These are phyloP conservation scores for Amyloporia xantha DNA, from an alignment of 768 basidiomycete species.

Conservation along the genomic window DNA sequence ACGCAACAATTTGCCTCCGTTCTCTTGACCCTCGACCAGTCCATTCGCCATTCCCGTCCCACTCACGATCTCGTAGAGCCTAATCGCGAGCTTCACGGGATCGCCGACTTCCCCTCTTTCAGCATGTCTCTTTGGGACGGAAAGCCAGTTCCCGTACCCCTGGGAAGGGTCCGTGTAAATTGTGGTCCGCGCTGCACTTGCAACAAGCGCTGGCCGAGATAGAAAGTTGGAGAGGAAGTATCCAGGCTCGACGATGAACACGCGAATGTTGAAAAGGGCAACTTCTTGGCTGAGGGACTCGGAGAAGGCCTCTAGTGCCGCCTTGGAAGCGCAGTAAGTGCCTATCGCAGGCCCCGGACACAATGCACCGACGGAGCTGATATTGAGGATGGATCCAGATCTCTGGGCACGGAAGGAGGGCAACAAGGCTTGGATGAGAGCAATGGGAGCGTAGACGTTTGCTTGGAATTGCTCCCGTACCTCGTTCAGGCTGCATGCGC, in stretches of 20 bases:
- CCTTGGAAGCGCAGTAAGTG: conserved; percentile 23
- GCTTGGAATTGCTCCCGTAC: conserved; percentile 21
- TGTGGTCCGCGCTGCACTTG: conserved; percentile 18
- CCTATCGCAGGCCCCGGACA: conserved; percentile 12
- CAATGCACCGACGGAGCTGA: conserved; percentile 17
- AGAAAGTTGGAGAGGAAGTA: conserved; percentile 17
- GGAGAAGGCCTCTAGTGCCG: conserved; percentile 20
- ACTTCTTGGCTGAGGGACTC: conserved; percentile 23
- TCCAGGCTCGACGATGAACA: conserved; percentile 24
- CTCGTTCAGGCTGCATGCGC: conserved; percentile 6
- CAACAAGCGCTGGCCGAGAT: conserved; percentile 6
- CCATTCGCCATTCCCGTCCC: conserved; percentile 14
- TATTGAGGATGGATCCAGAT: conserved; percentile 22
- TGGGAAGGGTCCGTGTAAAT: conserved; percentile 17
- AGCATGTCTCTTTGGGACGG: conserved; percentile 1
- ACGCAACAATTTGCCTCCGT: conserved; percentile 14
- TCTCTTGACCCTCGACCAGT: conserved; percentile 3
- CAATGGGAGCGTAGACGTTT: conserved; percentile 22
- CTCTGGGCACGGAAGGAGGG: conserved; percentile 20
- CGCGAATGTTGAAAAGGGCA: conserved; percentile 20
- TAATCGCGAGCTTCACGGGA: conserved; percentile 12
- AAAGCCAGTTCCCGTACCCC: conserved; percentile 7
- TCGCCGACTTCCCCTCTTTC: conserved; percentile 19
- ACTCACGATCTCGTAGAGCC: conserved; percentile 20
- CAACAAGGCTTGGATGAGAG: conserved; percentile 22